A percentile compares a stretch with the other conserved stretches of the same genome.
Evolutionary conservation across 2,329 filamentous ascomycete genomes (phyloP).

Genomic region (Cladosporium sp.): DNA sequence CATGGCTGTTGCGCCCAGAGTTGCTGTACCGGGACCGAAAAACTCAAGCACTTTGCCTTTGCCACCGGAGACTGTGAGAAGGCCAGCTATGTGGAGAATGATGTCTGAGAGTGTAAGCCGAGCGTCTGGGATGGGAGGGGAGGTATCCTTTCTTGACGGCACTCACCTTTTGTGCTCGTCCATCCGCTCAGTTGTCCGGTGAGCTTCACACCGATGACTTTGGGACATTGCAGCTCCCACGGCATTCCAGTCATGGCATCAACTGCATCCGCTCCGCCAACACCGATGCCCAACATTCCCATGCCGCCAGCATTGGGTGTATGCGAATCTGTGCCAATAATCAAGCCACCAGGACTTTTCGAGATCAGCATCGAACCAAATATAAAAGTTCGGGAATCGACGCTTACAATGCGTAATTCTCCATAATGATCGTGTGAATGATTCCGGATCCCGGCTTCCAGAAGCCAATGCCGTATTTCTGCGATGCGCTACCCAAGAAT

Average conservation of each 20-base stretch:
- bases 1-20: constrained; percentile 63
- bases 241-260: constrained; percentile 96
- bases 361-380: background rate
- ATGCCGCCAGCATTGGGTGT: constrained; percentile 96
- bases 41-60: constrained; percentile 88
- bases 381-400: background rate
- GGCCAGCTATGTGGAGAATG: constrained; percentile 94
- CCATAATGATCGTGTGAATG: constrained; percentile 96
- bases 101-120: constrained; percentile 59
- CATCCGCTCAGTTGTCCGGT: constrained; percentile 86
- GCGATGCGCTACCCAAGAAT: constrained; percentile 86
- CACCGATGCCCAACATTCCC: constrained; percentile 86
- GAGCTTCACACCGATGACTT: constrained; percentile 92
- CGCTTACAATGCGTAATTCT: constrained; percentile 84
- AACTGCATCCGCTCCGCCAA: constrained; percentile 95
- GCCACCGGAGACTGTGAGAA: constrained; percentile 94
- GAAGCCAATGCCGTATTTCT: constrained; percentile 99
- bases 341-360: constrained; percentile 76
- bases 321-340: constrained; percentile 97
- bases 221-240: constrained; percentile 97
- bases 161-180: constrained; percentile 83
- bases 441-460: constrained; percentile 98
- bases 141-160: no score
- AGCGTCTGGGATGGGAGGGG: background rate
- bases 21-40: constrained; percentile 35